Evolutionary conservation across 108 stramenopile genomes (phyloP).

Genomic region (Stephanodiscus minutulus): DNA sequence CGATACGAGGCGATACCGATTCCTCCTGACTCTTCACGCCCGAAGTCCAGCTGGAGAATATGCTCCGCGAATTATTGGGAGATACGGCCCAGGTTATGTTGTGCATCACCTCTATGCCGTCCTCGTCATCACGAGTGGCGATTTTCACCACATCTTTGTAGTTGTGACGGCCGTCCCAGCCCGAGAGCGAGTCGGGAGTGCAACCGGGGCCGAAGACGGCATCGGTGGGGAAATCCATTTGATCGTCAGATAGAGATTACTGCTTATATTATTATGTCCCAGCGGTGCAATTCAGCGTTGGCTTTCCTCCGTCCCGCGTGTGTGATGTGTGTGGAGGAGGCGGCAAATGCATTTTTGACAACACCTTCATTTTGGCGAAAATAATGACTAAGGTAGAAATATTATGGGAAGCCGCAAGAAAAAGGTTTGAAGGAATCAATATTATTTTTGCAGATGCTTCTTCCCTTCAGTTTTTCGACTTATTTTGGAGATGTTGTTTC

Average conservation of each 20-base stretch:
- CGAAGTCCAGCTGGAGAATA: background rate
- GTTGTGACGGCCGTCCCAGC: slow-evolving; percentile 4
- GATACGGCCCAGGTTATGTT: background rate
- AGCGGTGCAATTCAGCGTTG: too few species aligned
- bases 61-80: background rate
- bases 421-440: too few species aligned
- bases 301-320: too few species aligned
- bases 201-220: slow-evolving; percentile 10
- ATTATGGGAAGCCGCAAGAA: too few species aligned
- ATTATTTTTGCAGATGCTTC: too few species aligned
- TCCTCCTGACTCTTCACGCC: background rate
- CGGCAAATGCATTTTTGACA: too few species aligned
- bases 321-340: background rate
- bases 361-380: too few species aligned
- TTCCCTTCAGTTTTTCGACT: too few species aligned
- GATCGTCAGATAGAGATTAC: background rate
- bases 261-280: too few species aligned
- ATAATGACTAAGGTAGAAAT: too few species aligned
- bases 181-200: slow-evolving; percentile 1
- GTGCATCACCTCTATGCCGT: slow-evolving; percentile 2
- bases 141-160: slow-evolving; percentile 5
- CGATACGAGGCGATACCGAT: background rate
- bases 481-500: too few species aligned
- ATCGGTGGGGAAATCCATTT: slow-evolving; percentile 16
- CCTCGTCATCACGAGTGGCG: background rate